Evolutionary conservation across 345 rosid genomes (phyloP).

Genomic region (Psidium guajava): DNA sequence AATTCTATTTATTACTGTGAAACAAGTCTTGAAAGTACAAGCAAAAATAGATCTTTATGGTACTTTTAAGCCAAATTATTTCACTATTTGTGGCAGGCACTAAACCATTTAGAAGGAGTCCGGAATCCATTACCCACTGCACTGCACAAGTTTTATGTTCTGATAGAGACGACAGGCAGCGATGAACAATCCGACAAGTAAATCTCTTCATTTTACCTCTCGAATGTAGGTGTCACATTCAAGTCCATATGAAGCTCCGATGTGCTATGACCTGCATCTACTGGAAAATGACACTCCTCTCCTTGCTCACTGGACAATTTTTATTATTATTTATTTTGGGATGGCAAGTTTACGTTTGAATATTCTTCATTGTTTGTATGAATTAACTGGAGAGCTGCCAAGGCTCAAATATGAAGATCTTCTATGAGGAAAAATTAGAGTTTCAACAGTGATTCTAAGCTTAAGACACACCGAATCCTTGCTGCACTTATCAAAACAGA

Average conservation of each 20-base stretch:
- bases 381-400: not conserved
- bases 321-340: not conserved
- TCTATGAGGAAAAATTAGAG: not conserved
- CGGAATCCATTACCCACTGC: conserved; percentile 75
- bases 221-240: not conserved
- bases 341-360: not conserved
- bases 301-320: not conserved
- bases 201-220: not conserved
- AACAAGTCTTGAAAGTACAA: not conserved
- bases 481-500: not conserved
- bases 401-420: not conserved
- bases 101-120: conserved; percentile 72
- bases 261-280: not conserved
- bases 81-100: conserved; percentile 31
- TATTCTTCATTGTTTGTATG: not conserved
- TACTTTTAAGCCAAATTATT: not conserved
- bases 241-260: not conserved
- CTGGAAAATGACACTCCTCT: not conserved
- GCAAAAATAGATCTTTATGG: not conserved
- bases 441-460: not conserved
- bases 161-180: conserved; percentile 88
- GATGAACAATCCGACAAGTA: conserved; percentile 66
- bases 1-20: not conserved
- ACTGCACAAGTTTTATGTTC: conserved; percentile 63
- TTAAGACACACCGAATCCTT: not conserved